Evolutionary conservation across 345 rosid species (phyloP).

Genomic region (Populus simonii): DNA sequence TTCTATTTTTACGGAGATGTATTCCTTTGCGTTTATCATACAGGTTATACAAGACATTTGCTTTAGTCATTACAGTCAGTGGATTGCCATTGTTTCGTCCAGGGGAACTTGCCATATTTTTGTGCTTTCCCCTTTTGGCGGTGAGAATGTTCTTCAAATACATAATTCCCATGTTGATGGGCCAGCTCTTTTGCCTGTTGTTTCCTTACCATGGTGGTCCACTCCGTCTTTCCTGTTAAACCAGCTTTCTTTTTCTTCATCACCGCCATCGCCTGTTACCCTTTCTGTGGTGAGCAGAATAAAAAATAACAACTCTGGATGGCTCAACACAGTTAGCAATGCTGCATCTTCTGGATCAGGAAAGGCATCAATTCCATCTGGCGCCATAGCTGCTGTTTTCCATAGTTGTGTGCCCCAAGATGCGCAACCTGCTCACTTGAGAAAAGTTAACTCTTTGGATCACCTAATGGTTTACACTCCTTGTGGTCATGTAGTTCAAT

Average conservation of each 20-base stretch:
- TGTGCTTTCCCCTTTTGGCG: constrained; percentile 89
- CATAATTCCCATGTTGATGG: constrained; percentile 64
- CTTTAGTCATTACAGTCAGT: constrained; percentile 87
- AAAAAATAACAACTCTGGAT: constrained; percentile 70
- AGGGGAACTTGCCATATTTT: constrained; percentile 91
- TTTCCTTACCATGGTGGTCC: constrained; percentile 92
- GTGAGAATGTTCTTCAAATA: constrained; percentile 79
- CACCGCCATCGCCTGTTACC: constrained; percentile 68
- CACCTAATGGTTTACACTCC: constrained; percentile 79
- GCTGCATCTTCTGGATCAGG: constrained; percentile 75
- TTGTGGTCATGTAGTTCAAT: constrained; percentile 88
- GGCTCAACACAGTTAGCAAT: constrained; percentile 86
- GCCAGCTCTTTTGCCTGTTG: constrained; percentile 61
- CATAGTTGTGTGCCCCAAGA: constrained; percentile 53
- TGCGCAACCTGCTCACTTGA: constrained; percentile 39
- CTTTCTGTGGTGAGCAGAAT: constrained; percentile 89
- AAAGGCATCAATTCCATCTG: constrained; percentile 69
- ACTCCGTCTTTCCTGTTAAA: constrained; percentile 59
- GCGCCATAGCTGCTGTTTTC: constrained; percentile 79
- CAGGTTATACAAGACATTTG: constrained; percentile 96
- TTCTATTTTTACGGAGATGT: constrained; percentile 5
- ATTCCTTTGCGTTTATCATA: constrained; percentile 14
- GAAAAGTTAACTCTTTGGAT: constrained; percentile 57
- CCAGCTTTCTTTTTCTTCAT: constrained; percentile 46
- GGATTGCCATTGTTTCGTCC: constrained; percentile 86